Base-by-base conservation (phyloP, 257 asterid genomes). In the Nicotiana benthamiana region DNA sequence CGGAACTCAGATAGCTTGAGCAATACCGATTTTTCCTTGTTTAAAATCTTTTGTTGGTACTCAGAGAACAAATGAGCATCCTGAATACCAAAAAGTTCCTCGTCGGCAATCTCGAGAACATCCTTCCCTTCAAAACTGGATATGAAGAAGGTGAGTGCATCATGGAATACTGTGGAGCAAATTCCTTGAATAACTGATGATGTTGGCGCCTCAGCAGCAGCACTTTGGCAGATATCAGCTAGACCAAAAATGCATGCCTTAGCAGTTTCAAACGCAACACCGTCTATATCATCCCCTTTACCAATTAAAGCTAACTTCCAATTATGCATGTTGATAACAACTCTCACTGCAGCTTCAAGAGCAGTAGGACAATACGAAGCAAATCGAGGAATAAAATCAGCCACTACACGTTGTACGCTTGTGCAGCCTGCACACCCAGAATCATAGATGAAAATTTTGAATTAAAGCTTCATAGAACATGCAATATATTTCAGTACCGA, bases 181-280 rank as follows among this genome's bases (percentile, higher is more conserved):
- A 84, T 90, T 83, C 92, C 91, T 65, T 82, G 93, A 82, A 80
- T 80, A 87, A 85, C 87, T 72, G 93, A 85, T 85, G 97, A 91
- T 83, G 84, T 85, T 64, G 87, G 85, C 53, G 91, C 89, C 82
- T 83, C 88, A 53, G 80, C 78, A n/a, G 91, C 87, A 82, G 92
- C 97, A 86, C 91, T 89, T 63, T 80, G 84, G 83, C 95, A 91
- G 67, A 95, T 89, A 83, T 90, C 93, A 81, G 87, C 91, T 66
- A 95, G 86, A 75, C 97, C 98, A 77, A 88, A 88, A 77, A 91
- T 85, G 91, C 97, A 95, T 84, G 92, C 87, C 86, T 89, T 92
- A 20, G 94, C 93, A 88, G 94, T 90, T 88, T 92, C 97, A 87
- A 87, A 93, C 36, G 95, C 90, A 85, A 88, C 86, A 85, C 90